Evolutionary conservation across 2,329 filamentous ascomycete species (phyloP), one percentile per base, ranked within the genome.

Genomic region (Lasiodiplodia sp.): DNA sequence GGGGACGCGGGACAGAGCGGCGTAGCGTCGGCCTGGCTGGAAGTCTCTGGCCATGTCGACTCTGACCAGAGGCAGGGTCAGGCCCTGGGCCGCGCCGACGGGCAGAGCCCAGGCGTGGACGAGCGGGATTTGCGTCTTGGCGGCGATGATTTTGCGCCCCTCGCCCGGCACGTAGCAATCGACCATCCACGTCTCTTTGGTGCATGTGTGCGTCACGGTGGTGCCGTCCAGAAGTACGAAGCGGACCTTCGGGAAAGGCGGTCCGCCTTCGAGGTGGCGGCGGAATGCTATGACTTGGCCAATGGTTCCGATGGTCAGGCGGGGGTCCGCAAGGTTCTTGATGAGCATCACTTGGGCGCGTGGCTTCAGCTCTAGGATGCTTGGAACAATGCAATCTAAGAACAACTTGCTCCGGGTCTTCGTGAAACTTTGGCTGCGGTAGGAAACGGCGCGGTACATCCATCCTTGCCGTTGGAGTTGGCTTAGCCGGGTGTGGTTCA

Each of bases 61-160:
- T 1, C 85, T 81, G 2, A 88, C 87, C 3, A 83, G 82, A 25
- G 89, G 84, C 3, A 91, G 79, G 1, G 88, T 90, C 81, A 90
- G 86, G 3, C 88, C 87, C 77, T 91, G 87, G 8, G 21, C n/a
- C 74, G 88, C 90, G 74, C 91, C 88, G 2, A 90, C 85, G 0
- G 84, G 90, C 72, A 90, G 84, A 0, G 88, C 89, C 86, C 88
- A 91, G 0, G 85, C 88, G 0, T 87, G 80, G 1, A 83, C 77
- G 0, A 91, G 80, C 0, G 89, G 89, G 5, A 91, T 83, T 73
- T 91, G 88, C 0, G 87, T 88, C n/a, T 88, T 81, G 51, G 25
- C 4, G 5, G 51, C 51, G 14, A 53, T 4, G 2, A 53, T 16
- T 25, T 28, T 16, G 4, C 4, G 23, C 4, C 25, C 25, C 3